Conservation (phyloP, 2,329 filamentous ascomycete species). For the Pseudogymnoascus sp. region DNA sequence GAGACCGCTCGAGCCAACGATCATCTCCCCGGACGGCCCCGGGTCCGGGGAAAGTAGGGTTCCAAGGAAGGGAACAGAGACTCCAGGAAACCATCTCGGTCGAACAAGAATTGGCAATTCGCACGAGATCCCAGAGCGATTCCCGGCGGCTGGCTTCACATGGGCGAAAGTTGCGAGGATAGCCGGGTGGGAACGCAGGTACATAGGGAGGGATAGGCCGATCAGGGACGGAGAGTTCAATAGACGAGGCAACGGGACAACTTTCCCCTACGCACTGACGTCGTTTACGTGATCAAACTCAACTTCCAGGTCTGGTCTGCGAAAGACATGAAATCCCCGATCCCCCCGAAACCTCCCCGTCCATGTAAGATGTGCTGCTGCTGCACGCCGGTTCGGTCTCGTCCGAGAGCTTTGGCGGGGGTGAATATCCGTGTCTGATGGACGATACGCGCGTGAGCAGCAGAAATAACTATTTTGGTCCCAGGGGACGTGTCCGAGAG, state of each 20-base stretch:
- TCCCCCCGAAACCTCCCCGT: neutral
- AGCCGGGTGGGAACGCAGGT: neutral
- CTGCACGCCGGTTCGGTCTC: neutral
- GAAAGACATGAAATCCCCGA: too few relatives aligned
- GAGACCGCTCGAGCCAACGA: too few relatives aligned
- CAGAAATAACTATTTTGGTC: neutral
- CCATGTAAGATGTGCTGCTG: neutral
- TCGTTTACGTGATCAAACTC: neutral
- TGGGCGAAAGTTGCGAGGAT: neutral
- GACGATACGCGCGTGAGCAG: neutral
- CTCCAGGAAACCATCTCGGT: neutral
- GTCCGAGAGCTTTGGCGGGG: neutral
- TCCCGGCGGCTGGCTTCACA: neutral
- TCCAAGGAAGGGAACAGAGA: too few relatives aligned
- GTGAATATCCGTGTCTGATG: neutral
- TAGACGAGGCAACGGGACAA: neutral
- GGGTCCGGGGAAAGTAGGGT: slow-evolving; percentile 1
- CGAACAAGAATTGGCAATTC: neutral
- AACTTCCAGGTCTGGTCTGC: neutral
- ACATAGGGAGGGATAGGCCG: neutral
- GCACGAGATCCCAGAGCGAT: neutral
- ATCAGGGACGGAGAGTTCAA: slow-evolving; percentile 2
- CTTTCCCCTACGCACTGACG: neutral
- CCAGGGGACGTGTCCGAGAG: neutral
- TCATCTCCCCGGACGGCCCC: too few relatives aligned